These are phyloP conservation scores for Epichloe gansuensis DNA, from an alignment of 2,329 filamentous ascomycete species.

Conservation along the genomic window DNA sequence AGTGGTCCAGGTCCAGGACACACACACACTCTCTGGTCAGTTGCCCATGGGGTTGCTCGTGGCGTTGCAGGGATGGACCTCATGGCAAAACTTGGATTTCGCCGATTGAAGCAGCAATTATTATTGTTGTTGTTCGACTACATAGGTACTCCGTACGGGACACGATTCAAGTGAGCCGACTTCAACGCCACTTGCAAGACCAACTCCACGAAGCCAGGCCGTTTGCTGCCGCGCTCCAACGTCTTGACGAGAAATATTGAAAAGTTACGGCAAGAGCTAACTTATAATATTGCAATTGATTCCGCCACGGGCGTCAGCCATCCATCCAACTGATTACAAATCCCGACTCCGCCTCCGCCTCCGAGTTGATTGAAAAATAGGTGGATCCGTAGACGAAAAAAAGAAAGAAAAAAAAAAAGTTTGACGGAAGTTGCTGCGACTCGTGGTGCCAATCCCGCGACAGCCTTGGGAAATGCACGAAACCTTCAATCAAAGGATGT, in stretches of 20 bases:
- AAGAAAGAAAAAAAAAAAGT: no score
- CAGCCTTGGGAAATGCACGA: neutral
- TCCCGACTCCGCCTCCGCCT: neutral
- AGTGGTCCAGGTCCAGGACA: neutral
- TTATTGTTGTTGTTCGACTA: neutral
- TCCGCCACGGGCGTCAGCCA: neutral
- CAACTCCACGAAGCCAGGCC: neutral
- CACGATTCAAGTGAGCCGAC: neutral
- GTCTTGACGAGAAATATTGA: neutral
- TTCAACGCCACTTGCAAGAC: neutral
- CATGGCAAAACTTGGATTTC: constrained; percentile 1
- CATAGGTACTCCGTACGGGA: neutral
- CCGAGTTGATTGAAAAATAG: neutral
- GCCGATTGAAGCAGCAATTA: constrained; percentile 1
- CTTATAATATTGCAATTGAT: neutral
- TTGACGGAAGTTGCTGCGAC: neutral
- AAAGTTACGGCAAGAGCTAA: neutral
- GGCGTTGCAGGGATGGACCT: constrained; percentile 3
- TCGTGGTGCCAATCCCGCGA: neutral
- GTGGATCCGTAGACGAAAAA: no score
- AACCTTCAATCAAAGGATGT: neutral
- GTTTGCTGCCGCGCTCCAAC: neutral
- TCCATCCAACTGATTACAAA: no score
- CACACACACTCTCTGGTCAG: constrained; percentile 5
- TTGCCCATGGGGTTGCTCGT: constrained; percentile 5